Evolutionary conservation across 2,329 filamentous ascomycete genomes (phyloP).

Genomic region (Furcasterigmium sp.): DNA sequence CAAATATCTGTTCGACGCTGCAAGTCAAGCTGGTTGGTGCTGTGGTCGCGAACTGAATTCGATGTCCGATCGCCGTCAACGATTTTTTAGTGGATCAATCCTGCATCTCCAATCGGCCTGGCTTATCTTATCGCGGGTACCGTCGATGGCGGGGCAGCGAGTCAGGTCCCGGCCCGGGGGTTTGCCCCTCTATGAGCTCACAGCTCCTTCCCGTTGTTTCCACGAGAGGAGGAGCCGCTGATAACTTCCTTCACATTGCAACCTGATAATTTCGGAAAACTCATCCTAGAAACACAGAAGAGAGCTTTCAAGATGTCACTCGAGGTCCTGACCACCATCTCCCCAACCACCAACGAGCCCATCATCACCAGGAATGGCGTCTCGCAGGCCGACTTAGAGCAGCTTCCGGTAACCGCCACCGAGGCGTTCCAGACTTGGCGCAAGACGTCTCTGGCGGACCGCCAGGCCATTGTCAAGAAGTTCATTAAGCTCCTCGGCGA

Average conservation of each 20-base stretch:
- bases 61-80: not conserved
- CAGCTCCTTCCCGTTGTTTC: too few species aligned
- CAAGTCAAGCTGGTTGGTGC: too few species aligned
- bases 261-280: too few species aligned
- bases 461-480: conserved; percentile 75
- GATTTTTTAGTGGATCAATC: not conserved
- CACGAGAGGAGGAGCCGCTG: not conserved
- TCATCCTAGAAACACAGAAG: too few species aligned
- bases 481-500: conserved; percentile 67
- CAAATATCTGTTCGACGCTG: too few species aligned
- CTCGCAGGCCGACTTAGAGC: conserved; percentile 62
- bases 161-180: too few species aligned
- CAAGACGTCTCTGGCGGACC: conserved; percentile 66
- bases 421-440: conserved; percentile 74
- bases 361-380: conserved; percentile 75
- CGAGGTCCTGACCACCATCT: conserved; percentile 72
- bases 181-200: conserved; percentile 12
- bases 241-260: not conserved
- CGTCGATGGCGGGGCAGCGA: conserved; percentile 2
- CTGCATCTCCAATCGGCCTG: not conserved
- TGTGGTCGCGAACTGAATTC: too few species aligned
- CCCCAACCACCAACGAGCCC: conserved; percentile 80
- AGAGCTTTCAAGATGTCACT: conserved; percentile 48
- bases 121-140: conserved; percentile 7
- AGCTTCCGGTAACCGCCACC: conserved; percentile 66